Conservation (phyloP, 2,329 filamentous ascomycete genomes). For the Ceratocystis diversiconidia region DNA sequence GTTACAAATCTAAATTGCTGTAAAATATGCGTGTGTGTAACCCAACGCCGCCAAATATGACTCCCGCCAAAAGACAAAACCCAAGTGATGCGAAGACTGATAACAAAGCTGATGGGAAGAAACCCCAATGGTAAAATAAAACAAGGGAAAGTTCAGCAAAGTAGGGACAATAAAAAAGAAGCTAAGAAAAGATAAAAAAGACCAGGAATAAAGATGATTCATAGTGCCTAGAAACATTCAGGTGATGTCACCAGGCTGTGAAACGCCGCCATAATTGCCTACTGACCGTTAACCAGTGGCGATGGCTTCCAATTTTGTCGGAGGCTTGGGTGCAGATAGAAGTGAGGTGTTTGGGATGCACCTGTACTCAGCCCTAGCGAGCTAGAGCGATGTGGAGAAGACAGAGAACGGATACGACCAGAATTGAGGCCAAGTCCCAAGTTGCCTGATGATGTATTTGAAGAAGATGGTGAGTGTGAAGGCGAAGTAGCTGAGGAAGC, state of each 20-base stretch:
- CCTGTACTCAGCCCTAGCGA: slow-evolving; percentile 2
- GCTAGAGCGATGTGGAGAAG: slow-evolving; percentile 1
- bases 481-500: background rate
- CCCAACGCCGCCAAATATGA: background rate
- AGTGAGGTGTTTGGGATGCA: background rate
- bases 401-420: slow-evolving; percentile 6
- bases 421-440: slow-evolving; percentile 1
- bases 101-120: background rate
- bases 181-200: background rate
- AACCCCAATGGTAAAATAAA: background rate
- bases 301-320: slow-evolving; percentile 6
- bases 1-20: background rate
- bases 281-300: background rate
- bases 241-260: background rate
- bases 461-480: background rate
- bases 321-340: slow-evolving; percentile 8
- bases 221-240: background rate
- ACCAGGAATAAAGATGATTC: background rate
- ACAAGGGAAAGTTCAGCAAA: background rate
- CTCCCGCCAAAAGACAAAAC: background rate
- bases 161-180: background rate
- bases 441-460: background rate
- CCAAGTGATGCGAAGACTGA: background rate
- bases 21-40: slow-evolving; percentile 6
- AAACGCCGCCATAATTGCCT: background rate